phyloP scores from a whole-genome alignment of 768 basidiomycete species.

The Serpula lacrymans region DNA sequence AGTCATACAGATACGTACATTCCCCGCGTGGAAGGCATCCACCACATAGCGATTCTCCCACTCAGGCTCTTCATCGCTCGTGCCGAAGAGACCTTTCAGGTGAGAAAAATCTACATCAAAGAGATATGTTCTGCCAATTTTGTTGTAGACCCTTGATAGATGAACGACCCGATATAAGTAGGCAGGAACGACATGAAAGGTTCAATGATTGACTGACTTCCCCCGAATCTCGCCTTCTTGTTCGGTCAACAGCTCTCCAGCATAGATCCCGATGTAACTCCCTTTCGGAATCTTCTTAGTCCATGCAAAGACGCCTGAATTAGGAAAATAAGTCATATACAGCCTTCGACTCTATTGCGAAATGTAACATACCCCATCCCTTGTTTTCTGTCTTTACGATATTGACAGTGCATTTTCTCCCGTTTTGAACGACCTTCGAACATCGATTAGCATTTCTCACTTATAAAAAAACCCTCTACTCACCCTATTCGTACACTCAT shows the following conservation, averaged over 20 bases:
- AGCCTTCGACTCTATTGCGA: not conserved
- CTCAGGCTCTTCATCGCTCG: slow-evolving; percentile 7
- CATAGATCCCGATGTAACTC: slow-evolving; percentile 78
- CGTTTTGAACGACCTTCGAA: slow-evolving; percentile 76
- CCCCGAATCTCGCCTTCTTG: slow-evolving; percentile 66
- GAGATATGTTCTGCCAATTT: slow-evolving; percentile 72
- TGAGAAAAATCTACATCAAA: slow-evolving; percentile 81
- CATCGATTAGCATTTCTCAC: not conserved
- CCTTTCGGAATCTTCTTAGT: slow-evolving; percentile 61
- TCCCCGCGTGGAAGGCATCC: slow-evolving; percentile 87
- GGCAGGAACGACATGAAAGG: not conserved
- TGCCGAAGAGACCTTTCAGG: slow-evolving; percentile 40
- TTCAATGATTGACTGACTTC: slow-evolving; percentile 46
- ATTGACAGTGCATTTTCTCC: slow-evolving; percentile 57
- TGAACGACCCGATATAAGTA: slow-evolving; percentile 2
- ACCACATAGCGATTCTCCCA: slow-evolving; percentile 51
- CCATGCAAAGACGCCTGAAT: slow-evolving; percentile 67
- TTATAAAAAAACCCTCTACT: slow-evolving; percentile 17
- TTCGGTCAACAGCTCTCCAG: slow-evolving; percentile 79
- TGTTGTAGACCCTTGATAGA: slow-evolving; percentile 60
- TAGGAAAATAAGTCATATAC: slow-evolving; percentile 4
- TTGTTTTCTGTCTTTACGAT: slow-evolving; percentile 72
- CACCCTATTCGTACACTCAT: slow-evolving; percentile 81
- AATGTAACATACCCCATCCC: slow-evolving; percentile 70
- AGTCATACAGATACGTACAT: slow-evolving; percentile 46